These are phyloP conservation scores for Apophysomyces variabilis DNA, from an alignment of 371 early-diverging fungal species.

Conservation along the genomic window DNA sequence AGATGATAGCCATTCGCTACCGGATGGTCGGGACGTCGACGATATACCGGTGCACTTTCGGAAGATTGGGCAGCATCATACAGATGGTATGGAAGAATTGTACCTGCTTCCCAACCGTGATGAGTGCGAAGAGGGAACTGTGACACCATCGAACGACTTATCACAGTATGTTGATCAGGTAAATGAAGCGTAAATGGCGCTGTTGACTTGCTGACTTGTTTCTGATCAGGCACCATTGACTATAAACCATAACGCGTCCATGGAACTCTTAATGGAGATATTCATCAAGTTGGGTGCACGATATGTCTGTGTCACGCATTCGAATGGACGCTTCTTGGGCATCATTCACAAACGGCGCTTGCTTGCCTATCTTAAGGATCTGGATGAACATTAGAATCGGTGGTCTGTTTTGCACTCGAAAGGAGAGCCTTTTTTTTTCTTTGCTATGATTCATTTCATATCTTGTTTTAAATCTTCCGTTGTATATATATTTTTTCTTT, in stretches of 20 bases:
- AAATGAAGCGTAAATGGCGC: conserved; percentile 5
- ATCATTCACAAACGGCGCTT: conserved; percentile 79
- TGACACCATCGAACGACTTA: conserved; percentile 56
- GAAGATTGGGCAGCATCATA: conserved; percentile 13
- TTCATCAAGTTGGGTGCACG: conserved; percentile 83
- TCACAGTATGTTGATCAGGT: conserved; percentile 79
- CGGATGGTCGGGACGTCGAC: conserved; percentile 36
- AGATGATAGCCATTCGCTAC: conserved; percentile 31
- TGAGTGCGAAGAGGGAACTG: neutral
- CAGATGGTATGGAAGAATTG: conserved; percentile 2
- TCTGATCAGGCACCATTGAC: conserved; percentile 73
- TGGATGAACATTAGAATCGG: conserved; percentile 47
- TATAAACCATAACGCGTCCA: conserved; percentile 72
- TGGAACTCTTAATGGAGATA: conserved; percentile 88
- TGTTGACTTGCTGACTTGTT: conserved; percentile 1
- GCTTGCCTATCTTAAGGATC: conserved; percentile 66
- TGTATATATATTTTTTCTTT: too few species aligned
- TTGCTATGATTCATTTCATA: neutral
- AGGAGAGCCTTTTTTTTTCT: neutral
- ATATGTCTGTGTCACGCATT: conserved; percentile 61
- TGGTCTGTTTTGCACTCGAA: neutral
- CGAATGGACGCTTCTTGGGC: conserved; percentile 68
- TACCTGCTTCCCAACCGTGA: neutral
- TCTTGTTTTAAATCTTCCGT: neutral
- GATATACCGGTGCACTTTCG: conserved; percentile 38